Evolutionary conservation across 202 grass and related monocot species (phyloP), one percentile per base, ranked within the genome.

Genomic region (Elaeis oleifera): DNA sequence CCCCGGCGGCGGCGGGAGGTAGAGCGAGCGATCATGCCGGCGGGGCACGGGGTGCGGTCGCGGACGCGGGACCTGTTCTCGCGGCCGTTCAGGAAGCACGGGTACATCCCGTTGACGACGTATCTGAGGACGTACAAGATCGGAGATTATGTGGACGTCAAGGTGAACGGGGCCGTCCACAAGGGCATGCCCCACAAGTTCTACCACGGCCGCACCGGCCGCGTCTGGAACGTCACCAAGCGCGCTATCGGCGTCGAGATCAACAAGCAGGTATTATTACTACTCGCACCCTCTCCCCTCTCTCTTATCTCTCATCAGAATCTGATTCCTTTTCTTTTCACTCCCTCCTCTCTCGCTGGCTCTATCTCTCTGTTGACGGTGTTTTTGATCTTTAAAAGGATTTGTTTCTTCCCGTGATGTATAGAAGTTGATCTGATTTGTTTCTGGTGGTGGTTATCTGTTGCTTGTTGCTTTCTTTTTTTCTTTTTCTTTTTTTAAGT

Each of bases 181-280:
- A 90, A 90, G 83, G 88, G 88, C 16, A 90, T 90, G 88, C 88
- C 88, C 27, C 88, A 90, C 73, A 90, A 90, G 76, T 90, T 86
- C 80, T 90, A 90, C 63, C 88, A 90, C 63, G 89, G 89, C 64
- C 84, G 89, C 65, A 95, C 89, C 4, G 89, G 89, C 0, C 68
- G 64, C 72, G 89, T 89, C 27, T 95, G 89, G 81, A 95, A 95
- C 58, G 84, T 95, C 64, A 89, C 89, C 75, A 95, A 95, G 89
- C 89, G 89, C 36, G 84, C 89, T 58, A 82, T 95, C 69, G 90
- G 90, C 36, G 86, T 95, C 55, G 90, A 95, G 86, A 81, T 95
- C 77, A 95, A 95, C 86, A 90, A 95, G 78, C 90, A 95, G 90
- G 90, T 95, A 74, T 63, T 31, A 4, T 1, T 31, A 0, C 28